Evolutionary conservation across 257 asterid genomes (phyloP), one percentile per base, ranked within the genome.

Genomic region (Nicotiana tomentosiformis): DNA sequence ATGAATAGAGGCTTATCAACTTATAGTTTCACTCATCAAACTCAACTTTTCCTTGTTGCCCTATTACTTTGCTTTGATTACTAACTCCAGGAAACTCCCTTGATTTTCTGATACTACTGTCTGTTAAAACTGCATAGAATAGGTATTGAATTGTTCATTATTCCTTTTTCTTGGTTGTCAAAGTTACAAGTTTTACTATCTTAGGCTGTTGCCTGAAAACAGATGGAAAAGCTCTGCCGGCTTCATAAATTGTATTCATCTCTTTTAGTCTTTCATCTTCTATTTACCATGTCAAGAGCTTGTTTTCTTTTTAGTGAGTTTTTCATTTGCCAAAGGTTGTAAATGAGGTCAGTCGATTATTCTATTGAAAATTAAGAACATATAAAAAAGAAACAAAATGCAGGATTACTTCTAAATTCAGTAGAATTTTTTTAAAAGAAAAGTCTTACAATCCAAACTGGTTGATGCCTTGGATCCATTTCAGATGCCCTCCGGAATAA

Each of bases 371-470:
- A n/a, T 5, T 39, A 10, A 39, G 33, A 43, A 9, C 51, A 43
- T 43, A 2, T 0, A 2, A 43, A 39, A 43, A 43, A 9, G 12
- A 43, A 9, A 43, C 3, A 43, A 8, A 2, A 58, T 18, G 64
- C 29, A 58, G 65, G 65, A 58, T 33, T 66, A 0, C 16, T 65
- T 65, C 26, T 4, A 17, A 17, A 29, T 67, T 8, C 53, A 3
- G 7, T 67, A 35, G 77, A 35, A n/a, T n/a, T n/a, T n/a, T 8
- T 9, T 17, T 1, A 17, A 53, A 18, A 43, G 49, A 33, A 55
- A 33, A 23, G 83, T 29, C 98, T 91, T 80, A 96, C 99, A 82
- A 92, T 93, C 99, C 99, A 96, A 65, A 94, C 98, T 37, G 98
- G 98, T 84, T 96, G 99, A 82, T 96, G 99, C 78, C 89, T 91